phyloP scores from a whole-genome alignment of 129 eudicot species.

The Centrapalus pauciflorus region DNA sequence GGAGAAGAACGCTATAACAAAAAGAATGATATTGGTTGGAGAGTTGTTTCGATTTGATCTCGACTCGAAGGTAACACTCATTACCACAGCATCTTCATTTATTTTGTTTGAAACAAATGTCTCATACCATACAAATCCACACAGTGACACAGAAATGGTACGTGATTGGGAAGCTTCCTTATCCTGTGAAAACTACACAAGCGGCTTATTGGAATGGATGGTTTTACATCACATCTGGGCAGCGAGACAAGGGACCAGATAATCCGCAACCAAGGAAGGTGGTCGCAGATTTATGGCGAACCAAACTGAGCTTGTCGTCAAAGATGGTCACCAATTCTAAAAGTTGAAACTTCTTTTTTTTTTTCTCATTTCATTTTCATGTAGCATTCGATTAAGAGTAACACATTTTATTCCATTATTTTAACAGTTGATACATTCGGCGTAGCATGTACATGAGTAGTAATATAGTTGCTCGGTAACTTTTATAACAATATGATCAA shows the following conservation, averaged over 20 bases:
- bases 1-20: constrained; percentile 63
- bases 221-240: constrained; percentile 87
- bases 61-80: constrained; percentile 36
- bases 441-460: not conserved
- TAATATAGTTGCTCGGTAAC: not conserved
- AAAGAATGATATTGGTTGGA: constrained; percentile 78
- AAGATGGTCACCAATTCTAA: not conserved
- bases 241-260: constrained; percentile 80
- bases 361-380: not conserved
- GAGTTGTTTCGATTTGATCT: constrained; percentile 60
- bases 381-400: not conserved
- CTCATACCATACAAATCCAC: not conserved
- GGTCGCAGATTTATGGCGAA: constrained; percentile 61
- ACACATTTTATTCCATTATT: not conserved
- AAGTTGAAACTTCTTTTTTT: not conserved
- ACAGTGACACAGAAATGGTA: constrained; percentile 95
- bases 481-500: not conserved
- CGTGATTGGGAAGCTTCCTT: constrained; percentile 75
- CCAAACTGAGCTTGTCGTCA: constrained; percentile 50
- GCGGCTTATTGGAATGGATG: constrained; percentile 79
- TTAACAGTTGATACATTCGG: not conserved
- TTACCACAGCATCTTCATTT: not conserved
- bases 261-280: constrained; percentile 66
- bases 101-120: not conserved
- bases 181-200: constrained; percentile 70